Evolutionary conservation across 1,139 yeast genomes (phyloP), one percentile per base, ranked within the genome.

Genomic region (Lodderomyces orthopsilosis): DNA sequence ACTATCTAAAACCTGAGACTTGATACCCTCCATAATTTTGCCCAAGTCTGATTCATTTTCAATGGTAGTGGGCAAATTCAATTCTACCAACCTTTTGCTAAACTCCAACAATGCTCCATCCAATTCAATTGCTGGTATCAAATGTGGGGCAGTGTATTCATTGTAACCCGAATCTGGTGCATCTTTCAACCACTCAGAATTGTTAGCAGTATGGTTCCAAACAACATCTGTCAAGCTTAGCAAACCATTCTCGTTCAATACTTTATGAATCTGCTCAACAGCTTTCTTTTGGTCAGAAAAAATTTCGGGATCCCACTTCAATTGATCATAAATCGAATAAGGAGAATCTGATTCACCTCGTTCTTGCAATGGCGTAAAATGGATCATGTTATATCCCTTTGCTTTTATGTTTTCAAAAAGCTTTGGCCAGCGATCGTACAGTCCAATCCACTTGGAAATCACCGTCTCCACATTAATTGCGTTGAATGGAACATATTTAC

Each of bases 81-180:
- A 70, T 30, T 69, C 59, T 24, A 60, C 65, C 62, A 89, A 68
- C 1, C 74, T 63, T 2, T 59, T 58, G 37, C 95, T 85, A 55
- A 84, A 88, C 26, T 82, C 77, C 30, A 85, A 62, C 45, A 93
- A 71, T 17, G 76, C 72, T 15, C 66, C 72, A 60, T 93, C 98
- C 47, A 93, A 75, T 52, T 85, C 97, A 43, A 90, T 83, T 1
- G 98, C 97, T 2, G 95, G 68, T 17, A 62, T 73, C 51, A 93
- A 74, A 63, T 93, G 96, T 4, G 98, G 97, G 2, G 98, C 95
- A 3, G 96, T 91, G 44, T 77, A 77, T 26, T 75, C 75, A 48
- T 88, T 87, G 65, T 93, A 93, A 6, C 98, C 98, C 2, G 89
- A 80, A 30, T 91, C 96, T 0, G 98, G 98, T 53, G 85, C 90